phyloP scores from a whole-genome alignment of 1,284 basidiomycete genomes.

The Mycosarcoma mackinlayi region DNA sequence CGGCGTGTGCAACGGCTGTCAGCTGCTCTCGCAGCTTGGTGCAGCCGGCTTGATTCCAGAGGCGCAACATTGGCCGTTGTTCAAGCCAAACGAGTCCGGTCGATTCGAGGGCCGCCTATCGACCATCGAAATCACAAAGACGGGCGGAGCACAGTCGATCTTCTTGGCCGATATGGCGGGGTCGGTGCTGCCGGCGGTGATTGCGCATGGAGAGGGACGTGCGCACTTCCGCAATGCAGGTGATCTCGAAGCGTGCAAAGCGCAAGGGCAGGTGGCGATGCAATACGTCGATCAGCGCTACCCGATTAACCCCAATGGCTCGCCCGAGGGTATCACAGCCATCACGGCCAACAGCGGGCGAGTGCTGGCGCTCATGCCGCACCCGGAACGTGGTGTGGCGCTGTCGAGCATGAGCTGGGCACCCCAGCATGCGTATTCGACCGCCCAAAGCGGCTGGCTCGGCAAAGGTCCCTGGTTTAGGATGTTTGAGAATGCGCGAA shows the following conservation, averaged over 20 bases:
- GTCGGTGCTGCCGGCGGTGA: conserved; percentile 86
- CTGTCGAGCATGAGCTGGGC: conserved; percentile 67
- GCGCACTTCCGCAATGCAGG: conserved; percentile 74
- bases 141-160: conserved; percentile 72
- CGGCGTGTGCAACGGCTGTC: conserved; percentile 98
- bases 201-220: conserved; percentile 96
- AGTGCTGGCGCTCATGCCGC: conserved; percentile 94
- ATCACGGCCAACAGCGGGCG: conserved; percentile 86
- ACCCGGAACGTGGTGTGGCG: conserved; percentile 68
- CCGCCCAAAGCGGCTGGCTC: conserved; percentile 65
- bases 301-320: conserved; percentile 87
- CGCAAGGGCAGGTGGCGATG: conserved; percentile 49
- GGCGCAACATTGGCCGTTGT: conserved; percentile 84
- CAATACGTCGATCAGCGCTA: conserved; percentile 62
- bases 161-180: conserved; percentile 90
- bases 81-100: conserved; percentile 88
- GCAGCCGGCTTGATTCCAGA: conserved; percentile 80
- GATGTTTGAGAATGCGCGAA: conserved; percentile 87
- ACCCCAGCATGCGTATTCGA: conserved; percentile 38
- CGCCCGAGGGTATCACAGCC: conserved; percentile 85
- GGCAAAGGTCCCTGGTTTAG: conserved; percentile 91
- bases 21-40: conserved; percentile 90
- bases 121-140: conserved; percentile 79
- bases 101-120: conserved; percentile 89
- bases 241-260: conserved; percentile 36